Evolutionary conservation across 371 early-diverging fungal genomes (phyloP).

Genomic region (Saksenaea oblongispora): DNA sequence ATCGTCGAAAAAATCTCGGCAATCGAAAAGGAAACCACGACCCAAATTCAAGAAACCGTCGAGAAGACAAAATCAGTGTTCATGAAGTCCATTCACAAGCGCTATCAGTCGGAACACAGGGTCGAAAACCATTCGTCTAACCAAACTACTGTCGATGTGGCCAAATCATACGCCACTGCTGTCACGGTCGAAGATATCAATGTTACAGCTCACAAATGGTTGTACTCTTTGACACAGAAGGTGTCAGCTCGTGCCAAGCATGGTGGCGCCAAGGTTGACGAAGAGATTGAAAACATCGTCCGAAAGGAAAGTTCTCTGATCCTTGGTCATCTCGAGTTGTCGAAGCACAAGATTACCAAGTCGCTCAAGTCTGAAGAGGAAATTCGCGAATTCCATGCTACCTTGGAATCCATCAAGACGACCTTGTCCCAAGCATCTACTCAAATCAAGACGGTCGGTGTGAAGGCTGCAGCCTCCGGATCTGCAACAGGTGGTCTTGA

Average conservation of each 20-base stretch:
- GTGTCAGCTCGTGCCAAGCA: conserved; percentile 27
- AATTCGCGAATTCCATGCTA: conserved; percentile 10
- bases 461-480: conserved; percentile 8
- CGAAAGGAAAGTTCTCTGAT: conserved; percentile 16
- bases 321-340: conserved; percentile 18
- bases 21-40: conserved; percentile 19
- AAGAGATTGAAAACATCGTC: conserved; percentile 25
- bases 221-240: conserved; percentile 24
- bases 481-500: conserved; percentile 21
- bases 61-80: conserved; percentile 21
- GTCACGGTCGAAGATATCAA: conserved; percentile 27
- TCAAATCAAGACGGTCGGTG: conserved; percentile 24
- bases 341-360: conserved; percentile 22
- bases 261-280: conserved; percentile 8
- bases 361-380: conserved; percentile 23
- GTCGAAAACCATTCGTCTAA: neutral
- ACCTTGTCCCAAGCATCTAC: conserved; percentile 17
- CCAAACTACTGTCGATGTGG: conserved; percentile 11
- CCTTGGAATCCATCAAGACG: conserved; percentile 23
- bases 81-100: conserved; percentile 13
- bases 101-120: conserved; percentile 13
- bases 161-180: neutral
- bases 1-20: conserved; percentile 7
- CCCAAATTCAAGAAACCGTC: conserved; percentile 21
- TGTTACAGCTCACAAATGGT: conserved; percentile 27